These are phyloP conservation scores for Chimonanthus praecox DNA, from an alignment of 164 flowering plant species.

Conservation along the genomic window DNA sequence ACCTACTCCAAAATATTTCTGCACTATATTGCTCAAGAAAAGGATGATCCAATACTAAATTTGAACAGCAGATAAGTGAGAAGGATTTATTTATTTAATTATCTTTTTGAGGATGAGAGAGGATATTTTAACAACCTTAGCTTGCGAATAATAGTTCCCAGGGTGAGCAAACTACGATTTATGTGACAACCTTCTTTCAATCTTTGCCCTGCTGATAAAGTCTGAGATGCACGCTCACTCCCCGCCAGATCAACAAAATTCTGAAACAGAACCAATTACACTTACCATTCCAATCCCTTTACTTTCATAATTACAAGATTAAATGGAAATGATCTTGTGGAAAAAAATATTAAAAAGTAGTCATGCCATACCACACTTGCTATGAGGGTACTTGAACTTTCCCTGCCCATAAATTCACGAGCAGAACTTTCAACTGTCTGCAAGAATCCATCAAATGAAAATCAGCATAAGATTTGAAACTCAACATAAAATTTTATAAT, in stretches of 20 bases:
- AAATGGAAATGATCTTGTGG: background rate
- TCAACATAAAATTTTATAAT: background rate
- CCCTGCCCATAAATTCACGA: slow-evolving; percentile 38
- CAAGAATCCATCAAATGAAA: background rate
- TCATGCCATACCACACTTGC: slow-evolving; percentile 79
- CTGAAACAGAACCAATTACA: slow-evolving; percentile 26
- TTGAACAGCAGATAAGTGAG: background rate
- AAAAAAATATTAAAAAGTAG: background rate
- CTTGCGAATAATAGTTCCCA: slow-evolving; percentile 92
- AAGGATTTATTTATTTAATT: background rate
- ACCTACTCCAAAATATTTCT: background rate
- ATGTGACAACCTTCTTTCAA: slow-evolving; percentile 97
- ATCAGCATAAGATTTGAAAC: background rate
- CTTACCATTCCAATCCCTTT: background rate
- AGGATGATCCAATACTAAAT: background rate
- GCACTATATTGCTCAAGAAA: background rate
- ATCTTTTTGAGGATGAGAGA: background rate
- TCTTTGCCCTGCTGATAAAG: slow-evolving; percentile 71
- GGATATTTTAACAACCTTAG: slow-evolving; percentile 47
- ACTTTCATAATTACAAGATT: background rate
- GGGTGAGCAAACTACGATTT: slow-evolving; percentile 85
- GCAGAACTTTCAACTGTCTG: slow-evolving; percentile 92
- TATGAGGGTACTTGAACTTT: slow-evolving; percentile 53
- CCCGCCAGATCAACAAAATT: slow-evolving; percentile 98
- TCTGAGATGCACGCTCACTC: slow-evolving; percentile 98